Percentiles rank a stretch among this genome's conserved stretches.
Conservation (phyloP, 176 grass and related monocot genomes). For the Oryza brachyantha region DNA sequence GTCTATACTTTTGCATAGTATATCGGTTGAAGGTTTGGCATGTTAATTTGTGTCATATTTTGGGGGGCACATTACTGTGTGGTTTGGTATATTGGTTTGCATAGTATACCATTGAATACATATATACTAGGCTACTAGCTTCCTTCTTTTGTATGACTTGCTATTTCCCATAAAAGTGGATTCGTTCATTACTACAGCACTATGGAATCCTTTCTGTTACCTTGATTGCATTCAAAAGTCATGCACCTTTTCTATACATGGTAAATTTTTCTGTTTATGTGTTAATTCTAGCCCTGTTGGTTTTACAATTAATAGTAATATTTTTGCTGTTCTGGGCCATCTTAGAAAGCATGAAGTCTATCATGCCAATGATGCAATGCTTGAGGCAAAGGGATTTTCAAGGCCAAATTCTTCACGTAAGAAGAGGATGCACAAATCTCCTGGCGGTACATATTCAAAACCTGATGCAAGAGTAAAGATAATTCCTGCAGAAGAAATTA, state of each 20-base stretch:
- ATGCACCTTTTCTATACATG: background rate
- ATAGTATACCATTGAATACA: no score
- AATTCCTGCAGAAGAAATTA: slow-evolving; percentile 57
- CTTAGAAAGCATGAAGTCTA: background rate
- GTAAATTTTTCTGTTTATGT: background rate
- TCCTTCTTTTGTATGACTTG: slow-evolving; percentile 1
- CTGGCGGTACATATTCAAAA: slow-evolving; percentile 38
- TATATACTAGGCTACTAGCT: background rate
- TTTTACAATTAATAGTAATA: slow-evolving; percentile 2
- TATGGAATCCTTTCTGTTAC: background rate
- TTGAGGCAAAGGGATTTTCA: background rate
- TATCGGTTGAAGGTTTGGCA: background rate
- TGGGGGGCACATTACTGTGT: background rate
- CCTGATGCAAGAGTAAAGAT: slow-evolving; percentile 53
- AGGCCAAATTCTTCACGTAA: slow-evolving; percentile 11
- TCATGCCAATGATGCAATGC: background rate
- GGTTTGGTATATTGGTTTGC: no score
- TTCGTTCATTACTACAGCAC: background rate
- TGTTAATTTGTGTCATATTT: background rate
- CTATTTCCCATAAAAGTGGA: background rate
- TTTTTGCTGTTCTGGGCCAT: slow-evolving; percentile 14
- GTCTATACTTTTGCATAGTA: background rate
- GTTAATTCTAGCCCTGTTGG: background rate
- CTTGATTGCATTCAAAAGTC: background rate
- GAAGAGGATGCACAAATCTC: slow-evolving; percentile 16